Base-by-base conservation (phyloP, 169 alveolate genomes). In the Plasmodium fragile region DNA sequence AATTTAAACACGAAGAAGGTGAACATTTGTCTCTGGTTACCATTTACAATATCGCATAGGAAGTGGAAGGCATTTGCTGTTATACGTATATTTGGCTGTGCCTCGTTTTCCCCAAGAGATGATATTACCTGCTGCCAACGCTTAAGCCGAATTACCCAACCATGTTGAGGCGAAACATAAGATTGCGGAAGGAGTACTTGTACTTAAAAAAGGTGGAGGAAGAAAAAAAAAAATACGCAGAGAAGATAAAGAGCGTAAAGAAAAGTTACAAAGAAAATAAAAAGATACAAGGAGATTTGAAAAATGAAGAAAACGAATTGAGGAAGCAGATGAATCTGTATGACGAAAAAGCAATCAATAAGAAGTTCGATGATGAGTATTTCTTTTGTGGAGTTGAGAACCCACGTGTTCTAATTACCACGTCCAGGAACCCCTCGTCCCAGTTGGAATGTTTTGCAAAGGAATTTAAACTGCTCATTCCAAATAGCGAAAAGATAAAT, bases 321-420 rank as follows among this genome's bases (percentile, higher is more conserved):
- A 96, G 96, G 84, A 94, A 94, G n/a, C 98, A 97, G 92, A 95
- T 97, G 45, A 96, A 97, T 55, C 84, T 98, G 18, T 95, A 96
- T 81, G 99, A 97, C 89, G 97, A 96, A 39, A 98, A 98, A 28
- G 93, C 97, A 79, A 96, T 97, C 8, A 98, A 98, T 32, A 92
- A 96, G 80, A 94, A 96, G 69, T 85, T 98, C n/a, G 99, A 99
- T 92, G 99, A 98, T 94, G 99, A 97, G 92, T 97, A 98, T 93
- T 96, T 96, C 72, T 94, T 95, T 36, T 96, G 98, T 52, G 98
- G 99, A 36, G 95, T 97, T 45, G 96, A 97, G 81, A 99, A 98
- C 52, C 99, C 99, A 32, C 97, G 97, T 95, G 98, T 99, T 59
- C 94, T 99, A 84, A 95, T 99, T 18, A 99, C 99, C 77, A 99